Evolutionary conservation across 1,284 basidiomycete species (phyloP), one percentile per base, ranked within the genome.

Genomic region (Ceratobasidium sp.): DNA sequence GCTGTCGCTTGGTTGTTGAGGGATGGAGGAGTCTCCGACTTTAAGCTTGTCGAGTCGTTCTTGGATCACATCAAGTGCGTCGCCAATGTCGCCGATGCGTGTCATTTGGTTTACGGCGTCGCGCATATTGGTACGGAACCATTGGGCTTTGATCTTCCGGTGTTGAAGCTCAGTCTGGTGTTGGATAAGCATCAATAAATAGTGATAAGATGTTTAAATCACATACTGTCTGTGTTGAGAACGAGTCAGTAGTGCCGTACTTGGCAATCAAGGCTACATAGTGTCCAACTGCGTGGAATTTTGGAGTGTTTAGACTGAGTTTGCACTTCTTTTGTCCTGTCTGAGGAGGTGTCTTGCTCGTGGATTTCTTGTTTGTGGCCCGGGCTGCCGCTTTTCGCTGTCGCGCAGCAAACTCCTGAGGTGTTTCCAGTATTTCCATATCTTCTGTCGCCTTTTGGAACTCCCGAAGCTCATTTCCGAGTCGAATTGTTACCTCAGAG

Each of bases 211-310:
- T 33, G 33, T 33, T 33, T 33, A 33, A 33, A 33, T 33, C 33
- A 33, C 33, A 33, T 73, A 86, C 86, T 23, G 80, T 75, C 48
- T 85, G 83, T 0, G 84, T 85, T 0, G 82, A 81, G 46, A 83
- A 85, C 17, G 80, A 83, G 59, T 87, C 86, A 0, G 83, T 85
- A 0, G 84, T 85, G 0, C 86, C 85, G 64, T 81, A 83, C 0
- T 50, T 76, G 10, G 79, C 62, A 9, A 88, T 86, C 0, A 82
- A 77, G 0, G 38, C 54, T 0, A 82, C 75, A 77, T 86, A 86
- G 67, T 87, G 82, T 0, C 83, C 82, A 0, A 87, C 79, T 0
- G 79, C 68, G 77, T 87, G 86, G 0, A 83, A 78, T 68, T 87
- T 87, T 78, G 82, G 81, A 0, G 84, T 85, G 15, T 79, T 75